A percentile compares a stretch with the other conserved stretches of the same genome.
Conservation (phyloP, 176 grass and related monocot genomes). For the Otatea glauca region DNA sequence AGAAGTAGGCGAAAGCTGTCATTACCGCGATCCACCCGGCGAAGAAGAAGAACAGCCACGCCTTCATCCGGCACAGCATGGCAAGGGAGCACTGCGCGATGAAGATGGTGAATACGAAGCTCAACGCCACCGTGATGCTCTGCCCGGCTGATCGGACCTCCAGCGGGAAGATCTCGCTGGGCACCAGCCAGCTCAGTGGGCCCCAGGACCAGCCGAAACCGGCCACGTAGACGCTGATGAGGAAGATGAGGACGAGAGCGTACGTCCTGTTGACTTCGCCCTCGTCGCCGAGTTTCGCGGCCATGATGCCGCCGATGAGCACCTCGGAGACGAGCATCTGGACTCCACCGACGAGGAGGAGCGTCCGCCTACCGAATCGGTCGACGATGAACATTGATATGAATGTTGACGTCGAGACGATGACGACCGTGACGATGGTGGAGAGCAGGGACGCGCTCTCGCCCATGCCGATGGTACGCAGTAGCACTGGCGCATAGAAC, state of each 20-base stretch:
- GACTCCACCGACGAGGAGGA: slow-evolving; percentile 42
- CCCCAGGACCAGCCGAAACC: slow-evolving; percentile 61
- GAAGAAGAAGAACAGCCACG: slow-evolving; percentile 59
- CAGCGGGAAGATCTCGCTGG: slow-evolving; percentile 56
- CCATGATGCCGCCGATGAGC: slow-evolving; percentile 44
- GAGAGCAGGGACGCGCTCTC: slow-evolving; percentile 58
- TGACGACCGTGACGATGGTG: slow-evolving; percentile 24
- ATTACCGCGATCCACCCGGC: slow-evolving; percentile 44
- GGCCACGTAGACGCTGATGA: slow-evolving; percentile 50
- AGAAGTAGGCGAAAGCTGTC: slow-evolving; percentile 47
- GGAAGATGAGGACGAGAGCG: slow-evolving; percentile 27
- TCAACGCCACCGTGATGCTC: slow-evolving; percentile 49
- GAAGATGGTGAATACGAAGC: slow-evolving; percentile 47
- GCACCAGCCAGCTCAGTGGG: slow-evolving; percentile 59
- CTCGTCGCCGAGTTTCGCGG: slow-evolving; percentile 36
- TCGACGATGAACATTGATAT: slow-evolving; percentile 41
- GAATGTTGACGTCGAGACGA: slow-evolving; percentile 2
- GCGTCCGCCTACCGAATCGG: slow-evolving; percentile 42
- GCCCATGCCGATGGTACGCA: slow-evolving; percentile 49
- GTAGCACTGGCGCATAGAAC: slow-evolving; percentile 58
- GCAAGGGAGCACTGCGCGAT: slow-evolving; percentile 46
- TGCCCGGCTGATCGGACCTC: slow-evolving; percentile 51
- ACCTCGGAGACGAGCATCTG: slow-evolving; percentile 49
- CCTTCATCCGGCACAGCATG: slow-evolving; percentile 53
- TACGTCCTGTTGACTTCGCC: slow-evolving; percentile 20